phyloP scores from a whole-genome alignment of 371 early-diverging fungal species.

The Mortierella sp. region DNA sequence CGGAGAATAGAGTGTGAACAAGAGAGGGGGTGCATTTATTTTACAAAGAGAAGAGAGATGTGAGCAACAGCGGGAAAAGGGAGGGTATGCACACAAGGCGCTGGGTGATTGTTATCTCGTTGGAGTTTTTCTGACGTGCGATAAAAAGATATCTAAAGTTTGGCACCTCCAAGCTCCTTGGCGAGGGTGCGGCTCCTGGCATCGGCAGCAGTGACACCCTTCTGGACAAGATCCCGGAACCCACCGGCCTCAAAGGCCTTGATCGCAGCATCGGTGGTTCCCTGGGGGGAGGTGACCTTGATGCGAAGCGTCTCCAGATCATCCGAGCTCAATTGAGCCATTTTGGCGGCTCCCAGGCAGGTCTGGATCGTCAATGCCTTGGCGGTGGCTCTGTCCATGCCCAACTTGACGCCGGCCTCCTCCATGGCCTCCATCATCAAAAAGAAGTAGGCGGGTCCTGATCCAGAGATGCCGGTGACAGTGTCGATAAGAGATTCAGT shows the following conservation, averaged over 20 bases:
- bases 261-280: constrained; percentile 94
- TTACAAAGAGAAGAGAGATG: neutral
- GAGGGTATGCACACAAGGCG: neutral
- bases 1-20: constrained; percentile 12
- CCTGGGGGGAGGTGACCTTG: constrained; percentile 94
- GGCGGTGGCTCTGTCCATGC: constrained; percentile 82
- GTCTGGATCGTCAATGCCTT: constrained; percentile 89
- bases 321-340: constrained; percentile 81
- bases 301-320: constrained; percentile 83
- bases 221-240: constrained; percentile 67
- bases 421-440: constrained; percentile 92
- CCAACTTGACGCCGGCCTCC: constrained; percentile 84
- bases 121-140: neutral
- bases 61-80: neutral
- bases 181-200: constrained; percentile 80
- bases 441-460: constrained; percentile 96
- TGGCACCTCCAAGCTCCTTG: constrained; percentile 70
- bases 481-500: constrained; percentile 85
- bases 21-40: neutral
- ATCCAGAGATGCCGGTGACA: constrained; percentile 90
- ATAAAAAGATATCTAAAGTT: constrained; percentile 30
- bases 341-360: constrained; percentile 89
- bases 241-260: constrained; percentile 77
- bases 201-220: constrained; percentile 79
- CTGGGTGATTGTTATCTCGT: neutral